Conservation (phyloP, 139 green algal genomes). For the Choricystis sp. region DNA sequence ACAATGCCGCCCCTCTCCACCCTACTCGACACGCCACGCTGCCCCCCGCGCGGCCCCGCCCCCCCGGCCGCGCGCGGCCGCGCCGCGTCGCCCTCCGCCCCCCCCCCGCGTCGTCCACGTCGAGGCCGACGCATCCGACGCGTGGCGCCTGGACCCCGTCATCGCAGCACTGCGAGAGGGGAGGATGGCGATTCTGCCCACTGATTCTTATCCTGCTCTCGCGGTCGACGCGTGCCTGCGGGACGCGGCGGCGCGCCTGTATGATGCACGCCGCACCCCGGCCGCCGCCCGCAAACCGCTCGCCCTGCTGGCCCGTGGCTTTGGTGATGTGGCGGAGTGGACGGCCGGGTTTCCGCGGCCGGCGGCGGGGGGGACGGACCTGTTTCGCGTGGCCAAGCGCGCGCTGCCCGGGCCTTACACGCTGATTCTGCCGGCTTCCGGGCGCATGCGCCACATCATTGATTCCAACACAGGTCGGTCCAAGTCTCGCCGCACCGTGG, state of each 20-base stretch:
- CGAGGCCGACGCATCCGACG: slow-evolving; percentile 43
- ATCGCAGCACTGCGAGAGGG: slow-evolving; percentile 35
- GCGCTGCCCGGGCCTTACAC: slow-evolving; percentile 77
- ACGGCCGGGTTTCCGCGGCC: slow-evolving; percentile 52
- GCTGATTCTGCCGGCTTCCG: slow-evolving; percentile 67
- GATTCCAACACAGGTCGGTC: slow-evolving; percentile 10
- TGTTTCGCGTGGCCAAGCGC: slow-evolving; percentile 46
- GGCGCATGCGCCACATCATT: slow-evolving; percentile 58
- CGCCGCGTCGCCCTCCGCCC: too few relatives aligned
- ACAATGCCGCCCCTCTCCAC: too few relatives aligned
- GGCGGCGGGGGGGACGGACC: slow-evolving; percentile 34
- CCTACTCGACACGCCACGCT: too few relatives aligned
- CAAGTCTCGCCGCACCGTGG: slow-evolving; percentile 51
- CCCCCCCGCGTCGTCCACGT: slow-evolving; percentile 7
- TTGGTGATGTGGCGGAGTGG: slow-evolving; percentile 30
- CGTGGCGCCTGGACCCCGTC: slow-evolving; percentile 48
- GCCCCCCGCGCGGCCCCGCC: too few relatives aligned
- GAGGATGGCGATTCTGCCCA: slow-evolving; percentile 70
- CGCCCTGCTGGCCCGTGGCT: slow-evolving; percentile 41
- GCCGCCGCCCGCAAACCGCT: slow-evolving; percentile 46
- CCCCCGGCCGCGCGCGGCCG: too few relatives aligned
- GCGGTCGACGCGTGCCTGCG: slow-evolving; percentile 56
- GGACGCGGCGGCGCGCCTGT: slow-evolving; percentile 48
- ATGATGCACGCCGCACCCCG: slow-evolving; percentile 42
- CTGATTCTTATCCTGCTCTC: slow-evolving; percentile 65